A percentile compares a stretch with the other conserved stretches of the same genome.
Evolutionary conservation across 2,329 filamentous ascomycete genomes (phyloP).

Genomic region (Arthrobotrys musiformis): DNA sequence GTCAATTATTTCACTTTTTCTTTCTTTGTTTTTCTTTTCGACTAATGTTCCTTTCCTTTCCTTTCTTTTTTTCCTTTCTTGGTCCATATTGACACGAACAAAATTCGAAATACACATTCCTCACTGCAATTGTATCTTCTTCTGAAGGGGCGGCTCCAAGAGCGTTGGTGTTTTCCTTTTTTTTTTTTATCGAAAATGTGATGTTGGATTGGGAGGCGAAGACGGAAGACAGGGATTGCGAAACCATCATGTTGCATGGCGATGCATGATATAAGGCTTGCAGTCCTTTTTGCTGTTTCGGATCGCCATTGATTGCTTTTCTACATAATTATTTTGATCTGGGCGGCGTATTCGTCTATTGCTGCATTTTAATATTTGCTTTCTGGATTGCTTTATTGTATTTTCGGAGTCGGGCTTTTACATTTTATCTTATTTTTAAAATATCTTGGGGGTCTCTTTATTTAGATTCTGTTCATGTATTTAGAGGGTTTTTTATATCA

Average conservation of each 20-base stretch:
- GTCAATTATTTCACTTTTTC: conserved; percentile 9
- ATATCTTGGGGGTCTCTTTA: no score
- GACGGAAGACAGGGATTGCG: not conserved
- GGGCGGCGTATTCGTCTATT: not conserved
- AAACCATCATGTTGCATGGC: not conserved
- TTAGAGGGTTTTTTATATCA: no score
- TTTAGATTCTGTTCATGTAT: no score
- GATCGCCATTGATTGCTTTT: not conserved
- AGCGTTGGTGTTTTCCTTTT: not conserved
- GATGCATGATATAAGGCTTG: no score
- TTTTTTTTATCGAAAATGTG: no score
- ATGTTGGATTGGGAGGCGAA: not conserved
- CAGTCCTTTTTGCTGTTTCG: not conserved
- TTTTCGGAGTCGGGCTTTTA: no score
- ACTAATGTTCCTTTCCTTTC: not conserved
- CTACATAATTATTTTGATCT: not conserved
- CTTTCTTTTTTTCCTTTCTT: not conserved
- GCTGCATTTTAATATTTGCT: not conserved
- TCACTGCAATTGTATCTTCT: not conserved
- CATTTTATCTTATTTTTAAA: no score
- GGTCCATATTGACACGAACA: not conserved
- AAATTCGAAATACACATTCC: not conserved
- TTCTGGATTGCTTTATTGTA: no score
- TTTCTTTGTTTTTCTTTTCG: conserved; percentile 3
- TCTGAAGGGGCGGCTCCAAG: not conserved